Base-by-base conservation (phyloP, 164 flowering plant species). In the Stephania cephalantha region DNA sequence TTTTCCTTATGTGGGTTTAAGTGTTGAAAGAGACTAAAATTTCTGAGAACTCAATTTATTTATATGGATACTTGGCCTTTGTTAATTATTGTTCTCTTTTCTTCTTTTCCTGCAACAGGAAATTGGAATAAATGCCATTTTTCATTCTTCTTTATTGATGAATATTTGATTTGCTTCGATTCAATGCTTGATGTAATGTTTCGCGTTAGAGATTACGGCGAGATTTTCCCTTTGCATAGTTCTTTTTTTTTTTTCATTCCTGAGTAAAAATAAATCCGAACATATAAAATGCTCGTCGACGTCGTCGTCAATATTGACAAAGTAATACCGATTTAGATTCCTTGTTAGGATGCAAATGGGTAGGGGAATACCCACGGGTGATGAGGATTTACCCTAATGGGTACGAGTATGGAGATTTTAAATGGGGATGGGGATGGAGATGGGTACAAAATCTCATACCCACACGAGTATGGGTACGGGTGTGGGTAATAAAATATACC, bases 51-150 rank as follows among this genome's bases (percentile, higher is more conserved):
- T 75, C 69, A 72, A 77, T 76, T 84, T 81, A 76, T 81, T 72
- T 78, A 78, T 64, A 68, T 77, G 73, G 80, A 76, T 42, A 67
- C 68, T 58, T 46, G 61, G 12, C 72, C 69, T 78, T 79, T 71
- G n/a, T 75, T 70, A 79, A 79, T 68, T 70, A 78, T 78, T 69
- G 6, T 74, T 74, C 69, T 78, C 29, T 73, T 44, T 70, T 71
- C n/a, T 12, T 11, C 55, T 15, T 71, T 76, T 25, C 61, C 45
- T 70, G 75, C 74, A 68, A 72, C 75, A 76, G 70, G 71, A 78
- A 69, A 69, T 66, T 79, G 86, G 96, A 87, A 89, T 89, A 84
- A 85, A 85, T 91, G 87, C 90, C 73, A 73, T 78, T 79, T 83
- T 78, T 85, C 87, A 78, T 77, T 81, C 79, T 74, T 80, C 83